Evolutionary conservation across 805 yeast genomes (phyloP).

Genomic region (Sugiyamaella americana): DNA sequence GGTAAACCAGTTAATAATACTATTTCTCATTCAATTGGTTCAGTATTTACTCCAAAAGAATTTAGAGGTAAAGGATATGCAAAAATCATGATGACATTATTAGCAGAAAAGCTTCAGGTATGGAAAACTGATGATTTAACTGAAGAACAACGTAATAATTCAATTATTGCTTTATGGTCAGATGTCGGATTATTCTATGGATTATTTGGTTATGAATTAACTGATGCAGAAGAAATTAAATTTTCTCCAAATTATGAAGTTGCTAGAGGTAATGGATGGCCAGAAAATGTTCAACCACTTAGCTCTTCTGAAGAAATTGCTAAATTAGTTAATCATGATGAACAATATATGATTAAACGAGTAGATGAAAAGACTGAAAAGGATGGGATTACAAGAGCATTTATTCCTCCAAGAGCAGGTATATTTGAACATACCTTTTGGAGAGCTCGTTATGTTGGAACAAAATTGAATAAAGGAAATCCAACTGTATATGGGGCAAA

Average conservation of each 20-base stretch:
- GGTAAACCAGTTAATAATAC: slow-evolving; percentile 19
- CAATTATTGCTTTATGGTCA: slow-evolving; percentile 52
- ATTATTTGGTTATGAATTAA: slow-evolving; percentile 43
- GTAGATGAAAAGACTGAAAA: slow-evolving; percentile 16
- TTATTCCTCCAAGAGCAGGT: slow-evolving; percentile 16
- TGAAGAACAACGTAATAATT: slow-evolving; percentile 20
- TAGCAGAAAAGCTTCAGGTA: slow-evolving; percentile 16
- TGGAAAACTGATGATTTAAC: slow-evolving; percentile 27
- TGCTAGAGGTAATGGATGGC: neutral
- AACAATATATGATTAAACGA: slow-evolving; percentile 4
- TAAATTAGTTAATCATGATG: slow-evolving; percentile 8
- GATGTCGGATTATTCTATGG: slow-evolving; percentile 66
- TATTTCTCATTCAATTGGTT: slow-evolving; percentile 40
- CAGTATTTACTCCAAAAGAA: slow-evolving; percentile 48
- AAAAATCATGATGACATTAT: slow-evolving; percentile 36
- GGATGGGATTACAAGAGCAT: slow-evolving; percentile 21
- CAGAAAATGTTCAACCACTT: neutral
- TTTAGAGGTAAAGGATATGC: slow-evolving; percentile 56
- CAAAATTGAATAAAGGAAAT: slow-evolving; percentile 8
- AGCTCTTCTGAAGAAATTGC: slow-evolving; percentile 1
- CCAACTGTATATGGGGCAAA: slow-evolving; percentile 25
- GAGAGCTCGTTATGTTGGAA: slow-evolving; percentile 22
- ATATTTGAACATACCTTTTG: slow-evolving; percentile 18
- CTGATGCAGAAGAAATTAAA: slow-evolving; percentile 16
- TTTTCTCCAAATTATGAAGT: slow-evolving; percentile 5